Base-by-base conservation (phyloP, 1,139 yeast genomes). In the Yamadazyma trypodendri region DNA sequence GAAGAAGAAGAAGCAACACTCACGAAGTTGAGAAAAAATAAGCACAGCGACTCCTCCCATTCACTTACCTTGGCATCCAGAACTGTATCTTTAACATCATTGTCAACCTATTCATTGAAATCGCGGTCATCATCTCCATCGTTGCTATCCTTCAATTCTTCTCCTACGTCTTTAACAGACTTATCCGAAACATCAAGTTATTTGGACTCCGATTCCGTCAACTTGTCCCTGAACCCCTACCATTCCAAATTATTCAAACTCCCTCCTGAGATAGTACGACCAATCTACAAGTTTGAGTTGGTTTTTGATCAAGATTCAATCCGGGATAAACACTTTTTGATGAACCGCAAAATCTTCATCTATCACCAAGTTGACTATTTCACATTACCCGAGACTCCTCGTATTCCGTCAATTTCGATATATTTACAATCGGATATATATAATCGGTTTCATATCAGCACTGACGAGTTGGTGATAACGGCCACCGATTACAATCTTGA, bases 181-280 rank as follows among this genome's bases (percentile, higher is more conserved):
- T 55, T 66, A 6, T 59, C 72, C 2, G 48, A 43, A 15, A 5
- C 43, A 8, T 45, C 51, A 12, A 43, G 40, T 17, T 35, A 40
- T 1, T 16, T 25, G 9, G 37, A 37, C 15, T 29, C 37, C 4
- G 40, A 30, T 15, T 5, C 24, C 4, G 17, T 24, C 18, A 35
- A 27, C 24, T 41, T 34, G 14, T 30, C 31, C 24, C 40, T 20
- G 23, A 35, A 28, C 20, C n/a, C n/a, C n/a, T n/a, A n/a, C n/a
- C 24, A 34, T 18, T 31, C 22, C 12, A 32, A 33, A 18, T 16
- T 75, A 23, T 54, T 64, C 30, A 58, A 55, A 25, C 52, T 65
- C 11, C 70, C 76, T 0, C 80, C 81, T 2, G 77, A 73, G 28
- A 61, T 75, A 6, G 54, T 64, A 11, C 54, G 77, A 31, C 80